A percentile compares a stretch with the other conserved stretches of the same genome.
Conservation (phyloP, 768 basidiomycete species). For the Trametes sanguinea region DNA sequence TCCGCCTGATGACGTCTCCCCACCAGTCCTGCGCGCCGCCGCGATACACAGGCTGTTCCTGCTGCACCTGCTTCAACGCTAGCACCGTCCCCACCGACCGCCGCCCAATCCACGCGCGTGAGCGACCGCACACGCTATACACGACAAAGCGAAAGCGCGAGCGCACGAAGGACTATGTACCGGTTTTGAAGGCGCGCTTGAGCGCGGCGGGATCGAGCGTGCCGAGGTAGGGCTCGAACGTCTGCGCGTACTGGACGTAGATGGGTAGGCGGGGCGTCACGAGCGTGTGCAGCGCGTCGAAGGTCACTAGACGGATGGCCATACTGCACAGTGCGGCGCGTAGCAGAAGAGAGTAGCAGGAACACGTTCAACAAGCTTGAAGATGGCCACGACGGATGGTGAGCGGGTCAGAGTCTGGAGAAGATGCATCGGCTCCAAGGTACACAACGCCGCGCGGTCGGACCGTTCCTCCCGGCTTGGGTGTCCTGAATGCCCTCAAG, state of each 20-base stretch:
- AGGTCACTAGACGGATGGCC: slow-evolving; percentile 66
- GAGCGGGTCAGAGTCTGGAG: no score
- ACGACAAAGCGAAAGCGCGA: not conserved
- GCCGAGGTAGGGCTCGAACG: slow-evolving; percentile 71
- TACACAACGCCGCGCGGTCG: no score
- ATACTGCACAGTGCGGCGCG: slow-evolving; percentile 15
- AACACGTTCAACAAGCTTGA: no score
- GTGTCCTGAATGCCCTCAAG: no score
- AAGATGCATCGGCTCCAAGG: no score
- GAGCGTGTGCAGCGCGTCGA: slow-evolving; percentile 78
- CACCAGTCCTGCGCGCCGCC: slow-evolving; percentile 66
- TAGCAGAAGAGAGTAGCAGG: not conserved
- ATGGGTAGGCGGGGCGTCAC: slow-evolving; percentile 69
- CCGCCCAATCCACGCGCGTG: not conserved
- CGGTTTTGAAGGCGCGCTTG: slow-evolving; percentile 59
- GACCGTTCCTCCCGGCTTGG: no score
- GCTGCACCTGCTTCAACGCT: slow-evolving; percentile 57
- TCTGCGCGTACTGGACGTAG: slow-evolving; percentile 63
- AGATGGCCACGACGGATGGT: no score
- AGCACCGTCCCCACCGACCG: not conserved
- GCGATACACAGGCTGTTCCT: slow-evolving; percentile 58
- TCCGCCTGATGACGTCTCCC: slow-evolving; percentile 73
- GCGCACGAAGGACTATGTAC: slow-evolving; percentile 35
- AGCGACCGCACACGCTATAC: not conserved
- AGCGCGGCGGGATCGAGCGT: slow-evolving; percentile 52